Conservation (phyloP, 2,329 filamentous ascomycete genomes). For the Aspergillus pseudoterreus region DNA sequence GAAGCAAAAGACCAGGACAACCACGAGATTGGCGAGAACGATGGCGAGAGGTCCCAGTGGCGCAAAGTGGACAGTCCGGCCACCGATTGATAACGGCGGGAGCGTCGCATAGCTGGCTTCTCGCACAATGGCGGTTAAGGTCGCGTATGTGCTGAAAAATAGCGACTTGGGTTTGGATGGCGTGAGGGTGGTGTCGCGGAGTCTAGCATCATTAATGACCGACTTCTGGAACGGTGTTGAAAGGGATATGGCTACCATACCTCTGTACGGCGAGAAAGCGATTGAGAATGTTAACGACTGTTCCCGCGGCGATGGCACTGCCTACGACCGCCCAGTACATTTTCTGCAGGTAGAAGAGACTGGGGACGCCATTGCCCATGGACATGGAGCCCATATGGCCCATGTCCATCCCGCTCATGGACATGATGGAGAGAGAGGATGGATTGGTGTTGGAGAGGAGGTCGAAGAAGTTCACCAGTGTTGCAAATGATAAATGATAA, state of each 20-base stretch:
- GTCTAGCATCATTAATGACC: constrained; percentile 28
- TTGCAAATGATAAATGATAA: neutral
- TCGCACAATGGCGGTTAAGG: constrained; percentile 51
- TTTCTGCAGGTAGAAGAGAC: constrained; percentile 46
- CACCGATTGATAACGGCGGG: constrained; percentile 29
- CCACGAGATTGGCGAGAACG: constrained; percentile 43
- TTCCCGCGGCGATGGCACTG: constrained; percentile 32
- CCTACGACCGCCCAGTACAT: constrained; percentile 53
- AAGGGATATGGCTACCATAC: constrained; percentile 29
- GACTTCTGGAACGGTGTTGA: neutral
- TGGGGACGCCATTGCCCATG: constrained; percentile 42
- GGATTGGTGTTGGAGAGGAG: neutral
- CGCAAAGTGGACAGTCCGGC: constrained; percentile 34
- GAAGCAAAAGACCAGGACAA: constrained; percentile 54
- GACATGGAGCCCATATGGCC: constrained; percentile 37
- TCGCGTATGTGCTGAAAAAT: constrained; percentile 48
- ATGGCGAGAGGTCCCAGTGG: constrained; percentile 36
- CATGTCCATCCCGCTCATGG: constrained; percentile 24
- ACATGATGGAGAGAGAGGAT: constrained; percentile 9
- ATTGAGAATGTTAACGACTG: constrained; percentile 43
- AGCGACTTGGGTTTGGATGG: constrained; percentile 54
- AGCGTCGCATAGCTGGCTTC: constrained; percentile 50
- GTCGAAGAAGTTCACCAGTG: neutral
- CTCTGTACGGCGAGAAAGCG: constrained; percentile 48
- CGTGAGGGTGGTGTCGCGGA: constrained; percentile 41